Base-by-base conservation (phyloP, 257 asterid genomes). In the Coffea eugenioides region DNA sequence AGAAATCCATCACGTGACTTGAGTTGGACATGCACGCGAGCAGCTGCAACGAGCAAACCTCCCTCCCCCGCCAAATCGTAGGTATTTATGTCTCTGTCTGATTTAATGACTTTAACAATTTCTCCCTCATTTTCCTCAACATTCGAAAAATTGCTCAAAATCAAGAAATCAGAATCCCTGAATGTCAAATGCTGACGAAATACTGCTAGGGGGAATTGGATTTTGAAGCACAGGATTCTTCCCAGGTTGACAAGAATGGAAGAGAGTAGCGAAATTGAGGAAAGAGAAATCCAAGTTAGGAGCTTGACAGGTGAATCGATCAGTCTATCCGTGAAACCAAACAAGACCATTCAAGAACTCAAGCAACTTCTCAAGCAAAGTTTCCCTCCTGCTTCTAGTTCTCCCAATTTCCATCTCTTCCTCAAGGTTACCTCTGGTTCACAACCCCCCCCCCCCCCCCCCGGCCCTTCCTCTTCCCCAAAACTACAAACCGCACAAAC, bases 351-450 rank as follows among this genome's bases (percentile, higher is more conserved):
- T 83, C 86, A 82, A 71, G 82, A 92, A 82, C 88, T 93, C 78
- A 92, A 93, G 91, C 87, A 84, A 80, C 88, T 84, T 34, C 92
- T 92, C 84, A 84, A 73, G 75, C 83, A 84, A 21, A 74, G 49
- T 9, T 92, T 92, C 85, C 72, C 90, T 65, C 89, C 93, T 7
- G 94, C 94, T 79, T 84, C 94, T 25, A 84, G 86, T 67, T 89
- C 92, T 84, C 87, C 91, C 16, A 89, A 90, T 84, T 95, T 92
- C 83, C 99, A 95, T 84, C 92, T 95, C n/a, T 90, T 87, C 83
- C 86, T 88, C 71, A 90, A 90, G 96, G 99, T 67, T 86, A 62
- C 56, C 62, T 78, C 66, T 59, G 73, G n/a, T 43, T 1, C 34
- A 31, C 34, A 31, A 31, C 34, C 79, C 52, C 59, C 76, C 49